These are phyloP conservation scores for Ehretia macrophylla DNA, from an alignment of 257 asterid genomes.

Conservation along the genomic window DNA sequence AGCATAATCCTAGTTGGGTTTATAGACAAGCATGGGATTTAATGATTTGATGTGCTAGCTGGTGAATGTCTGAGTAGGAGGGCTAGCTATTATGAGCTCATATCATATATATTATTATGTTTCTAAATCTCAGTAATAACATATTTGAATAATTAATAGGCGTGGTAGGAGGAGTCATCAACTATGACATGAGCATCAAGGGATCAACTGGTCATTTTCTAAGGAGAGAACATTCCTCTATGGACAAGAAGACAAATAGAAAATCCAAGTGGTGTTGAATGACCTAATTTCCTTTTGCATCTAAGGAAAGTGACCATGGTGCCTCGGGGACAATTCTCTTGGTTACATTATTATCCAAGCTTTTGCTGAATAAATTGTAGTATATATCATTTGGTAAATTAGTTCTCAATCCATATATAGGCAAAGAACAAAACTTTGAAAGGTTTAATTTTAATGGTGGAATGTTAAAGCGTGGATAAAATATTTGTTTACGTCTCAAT, in stretches of 20 bases:
- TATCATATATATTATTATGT: slow-evolving; percentile 13
- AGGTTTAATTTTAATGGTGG: too few species aligned
- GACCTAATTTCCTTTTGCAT: slow-evolving; percentile 24
- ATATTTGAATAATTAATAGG: slow-evolving; percentile 8
- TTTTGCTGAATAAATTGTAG: neutral
- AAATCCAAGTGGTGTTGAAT: slow-evolving; percentile 15
- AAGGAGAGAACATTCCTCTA: slow-evolving; percentile 7
- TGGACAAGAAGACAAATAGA: slow-evolving; percentile 19
- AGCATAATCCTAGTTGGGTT: slow-evolving; percentile 13
- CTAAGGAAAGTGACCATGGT: slow-evolving; percentile 12
- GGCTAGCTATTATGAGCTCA: neutral
- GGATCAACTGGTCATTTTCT: slow-evolving; percentile 16
- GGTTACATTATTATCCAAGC: neutral
- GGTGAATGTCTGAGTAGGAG: slow-evolving; percentile 14
- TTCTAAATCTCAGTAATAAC: slow-evolving; percentile 5
- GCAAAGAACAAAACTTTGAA: too few species aligned
- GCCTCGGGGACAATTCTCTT: neutral
- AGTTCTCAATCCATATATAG: too few species aligned
- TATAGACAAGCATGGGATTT: slow-evolving; percentile 28
- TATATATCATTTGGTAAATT: too few species aligned
- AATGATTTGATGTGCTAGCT: slow-evolving; percentile 11
- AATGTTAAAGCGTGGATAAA: too few species aligned
- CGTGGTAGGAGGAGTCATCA: slow-evolving; percentile 13
- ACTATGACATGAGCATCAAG: slow-evolving; percentile 5
- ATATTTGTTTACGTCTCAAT: too few species aligned